phyloP scores from a whole-genome alignment of 192 early-diverging fungal species.

The Tieghemiomyces parasiticus region DNA sequence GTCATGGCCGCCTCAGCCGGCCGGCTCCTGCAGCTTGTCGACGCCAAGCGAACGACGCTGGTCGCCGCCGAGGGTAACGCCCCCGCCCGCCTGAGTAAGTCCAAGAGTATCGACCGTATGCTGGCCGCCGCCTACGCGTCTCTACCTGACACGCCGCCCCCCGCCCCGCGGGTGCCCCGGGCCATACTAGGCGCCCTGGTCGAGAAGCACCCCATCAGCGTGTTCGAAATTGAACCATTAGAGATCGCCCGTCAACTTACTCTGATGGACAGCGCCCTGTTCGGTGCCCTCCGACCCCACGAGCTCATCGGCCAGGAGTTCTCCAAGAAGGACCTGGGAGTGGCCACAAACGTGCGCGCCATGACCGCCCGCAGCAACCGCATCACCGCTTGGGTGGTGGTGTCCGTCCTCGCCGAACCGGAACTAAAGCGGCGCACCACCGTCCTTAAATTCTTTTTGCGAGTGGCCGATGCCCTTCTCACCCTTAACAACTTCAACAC shows the following conservation, averaged over 20 bases:
- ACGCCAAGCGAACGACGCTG: neutral
- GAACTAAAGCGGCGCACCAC: slow-evolving; percentile 53
- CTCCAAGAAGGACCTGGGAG: slow-evolving; percentile 29
- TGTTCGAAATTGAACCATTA: slow-evolving; percentile 42
- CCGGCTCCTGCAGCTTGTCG: slow-evolving; percentile 1
- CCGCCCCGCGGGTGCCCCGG: slow-evolving; percentile 1
- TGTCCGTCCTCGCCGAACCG: slow-evolving; percentile 50
- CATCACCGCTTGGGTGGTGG: slow-evolving; percentile 63
- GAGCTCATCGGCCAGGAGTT: slow-evolving; percentile 60
- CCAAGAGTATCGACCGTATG: slow-evolving; percentile 12
- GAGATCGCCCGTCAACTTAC: slow-evolving; percentile 79
- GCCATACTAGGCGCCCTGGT: slow-evolving; percentile 19
- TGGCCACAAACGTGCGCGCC: slow-evolving; percentile 48
- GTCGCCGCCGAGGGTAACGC: neutral
- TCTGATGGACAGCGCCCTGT: slow-evolving; percentile 55
- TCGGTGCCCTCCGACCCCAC: slow-evolving; percentile 44
- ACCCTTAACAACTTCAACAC: slow-evolving; percentile 54
- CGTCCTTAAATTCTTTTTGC: slow-evolving; percentile 63
- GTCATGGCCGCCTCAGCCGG: slow-evolving; percentile 2
- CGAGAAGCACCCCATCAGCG: slow-evolving; percentile 27
- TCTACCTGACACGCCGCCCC: slow-evolving; percentile 1
- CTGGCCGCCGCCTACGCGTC: slow-evolving; percentile 10
- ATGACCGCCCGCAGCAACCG: slow-evolving; percentile 57
- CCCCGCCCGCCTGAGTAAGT: slow-evolving; percentile 7
- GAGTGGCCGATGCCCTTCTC: slow-evolving; percentile 43